Evolutionary conservation across 306 rosid species (phyloP).

Genomic region (Quercus suber): DNA sequence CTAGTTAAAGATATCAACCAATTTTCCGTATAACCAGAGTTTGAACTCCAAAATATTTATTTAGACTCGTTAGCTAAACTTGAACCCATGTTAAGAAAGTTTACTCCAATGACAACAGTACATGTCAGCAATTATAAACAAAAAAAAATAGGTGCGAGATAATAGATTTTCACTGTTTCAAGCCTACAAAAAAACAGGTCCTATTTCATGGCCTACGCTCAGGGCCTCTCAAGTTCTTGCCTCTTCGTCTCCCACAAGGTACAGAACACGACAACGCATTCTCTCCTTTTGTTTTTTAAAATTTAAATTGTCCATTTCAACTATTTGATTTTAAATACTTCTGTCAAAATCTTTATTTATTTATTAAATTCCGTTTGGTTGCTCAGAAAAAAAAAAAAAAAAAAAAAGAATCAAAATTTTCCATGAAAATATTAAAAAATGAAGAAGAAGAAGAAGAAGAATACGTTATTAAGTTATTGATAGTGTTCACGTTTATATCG

Average conservation of each 20-base stretch:
- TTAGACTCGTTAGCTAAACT: no score
- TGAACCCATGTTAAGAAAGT: no score
- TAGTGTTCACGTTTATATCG: no score
- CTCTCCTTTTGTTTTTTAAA: background rate
- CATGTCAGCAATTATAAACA: no score
- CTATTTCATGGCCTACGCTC: conserved; percentile 28
- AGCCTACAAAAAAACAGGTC: no score
- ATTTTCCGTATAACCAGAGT: rapidly evolving
- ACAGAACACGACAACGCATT: no score
- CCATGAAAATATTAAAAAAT: background rate
- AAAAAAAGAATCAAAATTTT: background rate
- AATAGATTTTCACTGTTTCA: no score
- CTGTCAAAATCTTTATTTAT: background rate
- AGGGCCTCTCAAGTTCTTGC: conserved; percentile 4
- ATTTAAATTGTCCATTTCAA: background rate
- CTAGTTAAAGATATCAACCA: rapidly evolving
- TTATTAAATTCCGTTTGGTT: background rate
- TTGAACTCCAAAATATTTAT: no score
- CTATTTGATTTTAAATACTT: background rate
- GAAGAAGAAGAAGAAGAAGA: background rate
- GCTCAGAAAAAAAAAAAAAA: background rate
- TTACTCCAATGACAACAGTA: no score
- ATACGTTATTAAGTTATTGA: background rate
- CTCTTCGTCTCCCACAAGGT: conserved; percentile 22
- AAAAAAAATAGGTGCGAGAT: no score